Evolutionary conservation across 805 yeast species (phyloP).

Genomic region (Candida succiphila): DNA sequence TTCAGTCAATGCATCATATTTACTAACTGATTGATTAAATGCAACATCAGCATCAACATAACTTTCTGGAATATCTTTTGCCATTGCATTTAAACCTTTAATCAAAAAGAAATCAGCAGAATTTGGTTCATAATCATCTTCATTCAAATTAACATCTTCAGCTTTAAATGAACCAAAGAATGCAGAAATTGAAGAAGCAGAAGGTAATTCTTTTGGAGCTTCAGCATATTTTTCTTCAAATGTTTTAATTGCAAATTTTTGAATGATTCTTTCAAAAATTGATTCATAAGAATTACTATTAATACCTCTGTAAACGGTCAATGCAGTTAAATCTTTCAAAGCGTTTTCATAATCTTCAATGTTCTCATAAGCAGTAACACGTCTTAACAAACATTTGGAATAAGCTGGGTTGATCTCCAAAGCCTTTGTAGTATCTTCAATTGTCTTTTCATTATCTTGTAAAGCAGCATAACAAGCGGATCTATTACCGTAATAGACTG

Average conservation of each 20-base stretch:
- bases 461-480: slow-evolving; percentile 91
- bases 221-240: slow-evolving; percentile 50
- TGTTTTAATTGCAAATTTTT: slow-evolving; percentile 65
- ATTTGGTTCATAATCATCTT: slow-evolving; percentile 38
- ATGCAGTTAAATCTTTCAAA: slow-evolving; percentile 82
- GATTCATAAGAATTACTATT: slow-evolving; percentile 63
- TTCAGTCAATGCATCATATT: slow-evolving; percentile 20
- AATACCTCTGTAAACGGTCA: slow-evolving; percentile 78
- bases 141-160: slow-evolving; percentile 35
- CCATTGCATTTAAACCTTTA: slow-evolving; percentile 47
- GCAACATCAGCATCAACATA: slow-evolving; percentile 53
- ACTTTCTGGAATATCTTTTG: slow-evolving; percentile 41
- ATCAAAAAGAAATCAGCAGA: slow-evolving; percentile 56
- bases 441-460: slow-evolving; percentile 70
- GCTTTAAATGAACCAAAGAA: slow-evolving; percentile 80
- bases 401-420: slow-evolving; percentile 81
- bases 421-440: slow-evolving; percentile 83
- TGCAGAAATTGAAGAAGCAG: slow-evolving; percentile 74
- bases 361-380: slow-evolving; percentile 87
- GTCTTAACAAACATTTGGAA: slow-evolving; percentile 82
- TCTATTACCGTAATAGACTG: slow-evolving; percentile 88
- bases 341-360: slow-evolving; percentile 74
- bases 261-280: slow-evolving; percentile 79
- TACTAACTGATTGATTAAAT: slow-evolving; percentile 48
- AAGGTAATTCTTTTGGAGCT: slow-evolving; percentile 54